Base-by-base conservation (phyloP, 2,329 filamentous ascomycete genomes). In the Venturia oleaginea region DNA sequence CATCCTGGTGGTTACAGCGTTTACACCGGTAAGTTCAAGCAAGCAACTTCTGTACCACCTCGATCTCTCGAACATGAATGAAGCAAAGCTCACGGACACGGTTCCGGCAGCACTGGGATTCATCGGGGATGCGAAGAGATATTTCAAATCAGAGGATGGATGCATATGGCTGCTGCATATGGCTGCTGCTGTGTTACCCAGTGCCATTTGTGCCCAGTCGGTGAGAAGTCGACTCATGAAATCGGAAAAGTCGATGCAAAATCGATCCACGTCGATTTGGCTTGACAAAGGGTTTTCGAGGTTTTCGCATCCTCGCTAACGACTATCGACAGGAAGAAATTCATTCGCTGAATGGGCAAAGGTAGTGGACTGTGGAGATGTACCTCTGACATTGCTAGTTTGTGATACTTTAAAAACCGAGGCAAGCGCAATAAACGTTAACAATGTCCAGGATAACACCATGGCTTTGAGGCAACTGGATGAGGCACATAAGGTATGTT, bases 331-430 rank as follows among this genome's bases (percentile, higher is more conserved):
- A 74, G 69, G 68, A 2, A 65, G 70, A 64, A 81, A 81, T 65
- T 69, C 74, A 4, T 78, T 80, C 63, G 66, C 73, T 27, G 74
- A 78, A 64, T 83, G 81, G 76, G 79, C 80, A 0, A 80, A 78
- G 65, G 76, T 83, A 4, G 77, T 84, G 3, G 82, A 84, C 66
- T 84, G 82, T 66, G 82, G 82, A 40, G 81, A 84, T 71, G 81
- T 77, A 5, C 81, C 81, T 2, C 68, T 81, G 66, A 81, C 79
- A 0, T 78, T 78, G 65, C 68, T 84, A 65, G 79, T 76, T 65
- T 68, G 67, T 65, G 46, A 19, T 37, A 24, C 15, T 55, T 27
- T 22, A 27, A 17, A 51, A 51, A 51, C 2, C 46, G 22, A 22
- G 43, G 22, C 32, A 13, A 24, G 40, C 48, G 42, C 8, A 27